phyloP scores from a whole-genome alignment of 176 grass and related monocot species.

The Phyllostachys edulis region DNA sequence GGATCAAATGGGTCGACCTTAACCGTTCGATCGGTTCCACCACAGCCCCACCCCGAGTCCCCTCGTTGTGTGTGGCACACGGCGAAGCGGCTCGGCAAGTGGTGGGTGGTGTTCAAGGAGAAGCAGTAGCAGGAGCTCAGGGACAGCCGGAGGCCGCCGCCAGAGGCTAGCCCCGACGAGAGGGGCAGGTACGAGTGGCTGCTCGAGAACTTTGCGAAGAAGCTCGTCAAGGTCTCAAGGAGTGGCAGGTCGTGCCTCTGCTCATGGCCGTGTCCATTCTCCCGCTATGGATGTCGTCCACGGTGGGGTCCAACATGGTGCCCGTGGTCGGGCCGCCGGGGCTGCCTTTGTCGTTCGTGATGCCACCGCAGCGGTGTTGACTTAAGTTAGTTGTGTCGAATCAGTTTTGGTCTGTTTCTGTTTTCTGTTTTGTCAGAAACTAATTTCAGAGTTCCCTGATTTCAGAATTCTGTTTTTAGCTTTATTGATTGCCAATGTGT shows the following conservation, averaged over 20 bases:
- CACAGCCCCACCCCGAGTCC: too few relatives aligned
- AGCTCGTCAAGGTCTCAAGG: slow-evolving; percentile 85
- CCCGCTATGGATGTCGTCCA: slow-evolving; percentile 71
- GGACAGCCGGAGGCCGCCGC: slow-evolving; percentile 42
- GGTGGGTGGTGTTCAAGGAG: slow-evolving; percentile 99
- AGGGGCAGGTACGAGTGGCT: slow-evolving; percentile 70
- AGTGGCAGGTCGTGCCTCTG: slow-evolving; percentile 35
- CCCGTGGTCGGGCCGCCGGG: neutral
- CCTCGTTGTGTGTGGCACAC: too few relatives aligned
- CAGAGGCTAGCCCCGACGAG: slow-evolving; percentile 57
- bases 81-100: slow-evolving; percentile 90
- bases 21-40: too few relatives aligned
- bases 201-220: slow-evolving; percentile 95
- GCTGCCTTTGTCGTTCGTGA: slow-evolving; percentile 39
- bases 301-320: neutral
- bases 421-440: too few relatives aligned
- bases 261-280: slow-evolving; percentile 77
- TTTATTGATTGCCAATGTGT: too few relatives aligned
- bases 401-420: too few relatives aligned
- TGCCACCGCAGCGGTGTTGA: too few relatives aligned
- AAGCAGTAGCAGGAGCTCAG: slow-evolving; percentile 78
- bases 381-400: too few relatives aligned
- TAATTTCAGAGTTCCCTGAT: too few relatives aligned
- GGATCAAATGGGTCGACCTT: too few relatives aligned
- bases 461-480: too few relatives aligned